Evolutionary conservation across 1,284 basidiomycete species (phyloP), one percentile per base, ranked within the genome.

Genomic region (Rhodofomes roseus): DNA sequence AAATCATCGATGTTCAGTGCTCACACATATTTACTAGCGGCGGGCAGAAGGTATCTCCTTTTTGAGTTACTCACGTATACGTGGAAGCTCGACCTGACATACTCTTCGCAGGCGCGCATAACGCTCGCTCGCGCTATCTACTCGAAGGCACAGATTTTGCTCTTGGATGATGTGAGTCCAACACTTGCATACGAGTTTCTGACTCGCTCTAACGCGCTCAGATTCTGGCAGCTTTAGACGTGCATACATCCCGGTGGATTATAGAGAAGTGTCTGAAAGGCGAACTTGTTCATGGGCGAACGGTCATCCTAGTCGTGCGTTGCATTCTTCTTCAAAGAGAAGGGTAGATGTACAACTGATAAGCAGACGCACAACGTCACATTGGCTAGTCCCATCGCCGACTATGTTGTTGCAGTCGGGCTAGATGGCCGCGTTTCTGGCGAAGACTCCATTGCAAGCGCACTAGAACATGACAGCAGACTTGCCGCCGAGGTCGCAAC

Each of bases 101-200:
- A 12, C 5, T 18, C 16, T 18, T 48, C 12, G 11, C 12, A 70
- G 74, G 89, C 89, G 3, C 77, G 89, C 29, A 75, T 95, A 36
- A 92, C 88, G 0, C 77, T 92, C 1, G 89, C 89, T 3, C 78
- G 90, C 46, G 89, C 88, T 0, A 76, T 91, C 8, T 91, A 90
- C 69, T 84, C 84, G 31, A 70, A 73, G 20, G 83, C 87, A 0
- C 73, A 81, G 12, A 81, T 88, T 51, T 71, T 93, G 8, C 77
- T 93, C 8, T 75, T 86, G 36, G 84, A 85, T 69, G 89, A 91
- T 68, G 82, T 89, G 40, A 44, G 73, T 61, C 7, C 34, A 14
- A 16, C 11, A 29, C 25, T 27, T 4, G 16, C 70, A 73, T 11
- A 14, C 27, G 12, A 23, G 31, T 22, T 29, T 31, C 34, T 48